phyloP scores from a whole-genome alignment of 2,329 filamentous ascomycete species.

The Fusarium haematococcum region DNA sequence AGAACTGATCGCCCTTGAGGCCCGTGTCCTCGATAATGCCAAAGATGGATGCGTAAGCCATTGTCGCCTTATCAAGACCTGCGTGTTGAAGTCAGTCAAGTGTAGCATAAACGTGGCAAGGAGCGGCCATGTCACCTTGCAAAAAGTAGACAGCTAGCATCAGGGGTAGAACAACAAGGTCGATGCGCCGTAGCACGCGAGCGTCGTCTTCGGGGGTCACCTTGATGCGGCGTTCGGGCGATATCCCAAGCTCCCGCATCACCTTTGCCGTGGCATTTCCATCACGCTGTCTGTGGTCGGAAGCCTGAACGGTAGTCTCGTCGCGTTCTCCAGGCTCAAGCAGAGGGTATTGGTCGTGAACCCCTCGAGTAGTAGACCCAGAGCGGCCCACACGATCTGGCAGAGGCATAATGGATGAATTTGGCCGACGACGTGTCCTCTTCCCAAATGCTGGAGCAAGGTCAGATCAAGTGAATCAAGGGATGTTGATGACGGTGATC shows the following conservation, averaged over 20 bases:
- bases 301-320: background rate
- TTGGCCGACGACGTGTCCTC: background rate
- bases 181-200: slow-evolving; percentile 30
- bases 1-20: slow-evolving; percentile 45
- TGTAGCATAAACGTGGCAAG: accelerated
- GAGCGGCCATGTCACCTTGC: slow-evolving; percentile 3
- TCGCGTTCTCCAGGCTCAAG: slow-evolving; percentile 24
- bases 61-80: slow-evolving; percentile 18
- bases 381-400: background rate
- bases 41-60: slow-evolving; percentile 25
- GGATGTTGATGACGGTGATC: background rate
- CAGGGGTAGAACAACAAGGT: slow-evolving; percentile 33
- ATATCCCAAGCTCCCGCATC: slow-evolving; percentile 27
- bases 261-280: slow-evolving; percentile 7
- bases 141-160: slow-evolving; percentile 39
- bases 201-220: slow-evolving; percentile 38
- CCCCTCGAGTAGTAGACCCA: background rate
- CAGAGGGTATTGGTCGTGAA: slow-evolving; percentile 1
- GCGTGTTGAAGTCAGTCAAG: background rate
- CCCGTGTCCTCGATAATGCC: slow-evolving; percentile 35
- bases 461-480: background rate
- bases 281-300: background rate
- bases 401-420: background rate
- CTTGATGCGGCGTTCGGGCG: slow-evolving; percentile 25
- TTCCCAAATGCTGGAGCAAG: background rate